Base-by-base conservation (phyloP, 2,329 filamentous ascomycete species). In the Apiospora pterosperma region DNA sequence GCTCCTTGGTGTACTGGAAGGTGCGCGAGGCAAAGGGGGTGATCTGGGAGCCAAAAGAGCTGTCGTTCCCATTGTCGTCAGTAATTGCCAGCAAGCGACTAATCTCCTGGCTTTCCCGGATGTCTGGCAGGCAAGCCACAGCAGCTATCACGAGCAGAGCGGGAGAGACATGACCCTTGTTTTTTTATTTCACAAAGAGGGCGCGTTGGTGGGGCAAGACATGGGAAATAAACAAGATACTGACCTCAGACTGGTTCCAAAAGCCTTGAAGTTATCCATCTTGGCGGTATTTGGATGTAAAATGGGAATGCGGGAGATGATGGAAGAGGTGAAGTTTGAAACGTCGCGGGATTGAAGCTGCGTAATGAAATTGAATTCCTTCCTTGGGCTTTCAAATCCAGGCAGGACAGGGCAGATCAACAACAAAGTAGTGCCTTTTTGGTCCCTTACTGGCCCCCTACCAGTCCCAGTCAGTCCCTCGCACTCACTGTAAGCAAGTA, bases 1-100 rank as follows among this genome's bases (percentile, higher is more conserved):
- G 94, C 82, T 99, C 96, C 85, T 97, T 97, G 78, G 97, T 92
- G 84, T 95, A 96, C 83, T 99, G 96, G 79, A 97, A 93, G 64
- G 93, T 97, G 76, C 95, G 91, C 75, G 93, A 91, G 69, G 94
- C 93, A 77, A 97, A 97, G 39, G 96, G 96, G 70, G 92, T 93
- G 80, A 98, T 92, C 72, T 90, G 90, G 69, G 92, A 90, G 76
- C 93, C 94, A 75, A 88, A 77, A 75, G 82, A 84, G 75, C 83
- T 84, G 73, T 36, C 42, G 4, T 14, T 4, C 7, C 19, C 60
- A 7, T 16, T 21, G 19, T 25, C 4, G 60, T 62, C 60, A 62
- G 60, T 31, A 62, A 62, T 44, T 31, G 60, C 31, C 19, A 19
- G 59, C 67, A 66, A 63, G 4, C 21, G 39, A 77, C 80, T 64